Evolutionary conservation across 1,284 basidiomycete genomes (phyloP), one percentile per base, ranked within the genome.

Genomic region (Boletus mariae): DNA sequence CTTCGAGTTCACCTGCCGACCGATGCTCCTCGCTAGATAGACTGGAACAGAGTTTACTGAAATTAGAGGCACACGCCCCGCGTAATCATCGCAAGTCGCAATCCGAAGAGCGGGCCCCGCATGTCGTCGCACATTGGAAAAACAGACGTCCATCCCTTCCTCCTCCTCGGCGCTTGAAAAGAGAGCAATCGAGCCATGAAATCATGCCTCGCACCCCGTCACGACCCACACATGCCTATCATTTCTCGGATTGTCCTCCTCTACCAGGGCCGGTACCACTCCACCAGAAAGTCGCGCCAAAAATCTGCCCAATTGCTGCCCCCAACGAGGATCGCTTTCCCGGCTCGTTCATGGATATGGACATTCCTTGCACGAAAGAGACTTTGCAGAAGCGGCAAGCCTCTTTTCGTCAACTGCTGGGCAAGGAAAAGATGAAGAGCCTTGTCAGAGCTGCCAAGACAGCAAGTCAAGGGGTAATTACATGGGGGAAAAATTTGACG

Each of bases 311-410:
- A 12, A 26, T 20, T 3, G 46, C 26, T 7, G 25, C 49, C 17
- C 41, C 47, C 40, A 46, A 52, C 34, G 45, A 56, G 35, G 44
- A 52, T 44, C 49, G 28, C 26, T 55, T 53, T 4, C 66, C 65
- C 1, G 43, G 49, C 28, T 68, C 66, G 4, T 68, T 68, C 54
- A 71, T 68, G 68, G 66, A 68, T 26, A 68, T 68, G 66, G 70
- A 71, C 31, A 54, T 64, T 52, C 57, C 62, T 31, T 54, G 45
- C 11, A 3, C 28, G 17, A 51, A 44, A 15, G 48, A 52, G 34
- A 31, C 49, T n/a, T 42, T 31, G 32, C 49, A 32, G 20, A 54
- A 64, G 34, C 57, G 42, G n/a, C 58, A 41, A 32, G 2, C 31
- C n/a, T 57, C 67, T 45, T 41, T 56, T 34, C 58, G 52, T 37